A percentile compares a stretch with the other conserved stretches of the same genome.
phyloP scores from a whole-genome alignment of 179 eudicot genomes.

The Vitellaria paradoxa region DNA sequence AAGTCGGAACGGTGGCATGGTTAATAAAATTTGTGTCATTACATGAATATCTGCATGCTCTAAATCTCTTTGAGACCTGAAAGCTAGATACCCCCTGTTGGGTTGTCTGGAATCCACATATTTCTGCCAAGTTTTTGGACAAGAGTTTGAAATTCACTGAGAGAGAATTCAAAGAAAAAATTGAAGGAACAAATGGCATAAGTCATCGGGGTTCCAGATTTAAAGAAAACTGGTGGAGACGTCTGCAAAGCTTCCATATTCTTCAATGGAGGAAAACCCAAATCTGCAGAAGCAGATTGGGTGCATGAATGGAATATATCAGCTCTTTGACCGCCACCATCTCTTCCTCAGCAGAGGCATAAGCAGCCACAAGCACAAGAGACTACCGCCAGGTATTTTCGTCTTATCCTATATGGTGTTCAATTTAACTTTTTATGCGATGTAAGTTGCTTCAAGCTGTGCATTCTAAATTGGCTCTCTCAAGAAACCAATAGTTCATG shows the following conservation, averaged over 20 bases:
- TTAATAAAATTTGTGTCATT: background rate
- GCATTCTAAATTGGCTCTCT: background rate
- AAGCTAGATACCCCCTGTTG: background rate
- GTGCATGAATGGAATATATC: constrained; percentile 93
- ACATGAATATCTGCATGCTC: background rate
- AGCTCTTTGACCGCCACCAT: constrained; percentile 76
- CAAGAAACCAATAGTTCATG: background rate
- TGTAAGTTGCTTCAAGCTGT: constrained; percentile 3
- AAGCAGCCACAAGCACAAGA: constrained; percentile 44
- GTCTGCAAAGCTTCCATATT: constrained; percentile 69
- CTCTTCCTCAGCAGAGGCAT: constrained; percentile 46
- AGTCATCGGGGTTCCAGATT: background rate
- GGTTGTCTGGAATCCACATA: background rate
- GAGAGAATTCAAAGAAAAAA: background rate
- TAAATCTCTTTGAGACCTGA: background rate
- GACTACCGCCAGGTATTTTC: constrained; percentile 65
- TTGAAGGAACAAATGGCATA: background rate
- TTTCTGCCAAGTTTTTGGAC: background rate
- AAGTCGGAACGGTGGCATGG: background rate
- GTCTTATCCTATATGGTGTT: background rate
- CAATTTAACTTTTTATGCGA: background rate
- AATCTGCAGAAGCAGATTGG: constrained; percentile 94
- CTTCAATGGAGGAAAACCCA: constrained; percentile 70
- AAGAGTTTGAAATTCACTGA: background rate
- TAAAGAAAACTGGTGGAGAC: constrained; percentile 22